phyloP scores from a whole-genome alignment of 345 rosid genomes.

The Pseudoturritis turrita region DNA sequence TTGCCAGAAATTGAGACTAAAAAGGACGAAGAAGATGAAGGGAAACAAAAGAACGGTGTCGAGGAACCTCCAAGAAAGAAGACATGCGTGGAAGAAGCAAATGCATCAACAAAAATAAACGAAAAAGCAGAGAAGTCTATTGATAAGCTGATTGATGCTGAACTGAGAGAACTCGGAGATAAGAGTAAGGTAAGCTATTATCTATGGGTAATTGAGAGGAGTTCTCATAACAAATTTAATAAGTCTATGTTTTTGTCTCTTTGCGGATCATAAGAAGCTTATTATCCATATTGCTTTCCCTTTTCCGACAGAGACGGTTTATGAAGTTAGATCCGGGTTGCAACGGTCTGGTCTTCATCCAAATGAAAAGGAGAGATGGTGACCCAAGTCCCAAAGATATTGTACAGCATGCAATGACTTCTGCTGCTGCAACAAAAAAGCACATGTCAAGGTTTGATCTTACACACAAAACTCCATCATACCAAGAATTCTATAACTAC shows the following conservation, averaged over 20 bases:
- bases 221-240: not conserved
- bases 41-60: slow-evolving; percentile 30
- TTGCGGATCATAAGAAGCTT: not conserved
- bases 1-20: slow-evolving; percentile 28
- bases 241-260: not conserved
- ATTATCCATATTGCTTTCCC: not conserved
- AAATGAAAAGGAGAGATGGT: slow-evolving; percentile 83
- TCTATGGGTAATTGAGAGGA: not conserved
- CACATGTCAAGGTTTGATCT: slow-evolving; percentile 83
- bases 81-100: slow-evolving; percentile 52
- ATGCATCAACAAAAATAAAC: slow-evolving; percentile 29
- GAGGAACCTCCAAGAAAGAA: slow-evolving; percentile 69
- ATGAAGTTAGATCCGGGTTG: slow-evolving; percentile 85
- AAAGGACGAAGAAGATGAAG: slow-evolving; percentile 31
- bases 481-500: not conserved
- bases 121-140: slow-evolving; percentile 59
- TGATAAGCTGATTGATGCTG: slow-evolving; percentile 92
- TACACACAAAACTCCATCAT: not conserved
- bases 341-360: slow-evolving; percentile 82
- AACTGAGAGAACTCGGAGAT: slow-evolving; percentile 85
- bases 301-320: slow-evolving; percentile 60
- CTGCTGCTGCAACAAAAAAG: slow-evolving; percentile 75
- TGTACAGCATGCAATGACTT: slow-evolving; percentile 79
- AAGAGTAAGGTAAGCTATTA: slow-evolving; percentile 62
- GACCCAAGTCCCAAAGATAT: slow-evolving; percentile 86